Conservation (phyloP, 148 eudicot genomes). For the Rhododendron mucronatum region DNA sequence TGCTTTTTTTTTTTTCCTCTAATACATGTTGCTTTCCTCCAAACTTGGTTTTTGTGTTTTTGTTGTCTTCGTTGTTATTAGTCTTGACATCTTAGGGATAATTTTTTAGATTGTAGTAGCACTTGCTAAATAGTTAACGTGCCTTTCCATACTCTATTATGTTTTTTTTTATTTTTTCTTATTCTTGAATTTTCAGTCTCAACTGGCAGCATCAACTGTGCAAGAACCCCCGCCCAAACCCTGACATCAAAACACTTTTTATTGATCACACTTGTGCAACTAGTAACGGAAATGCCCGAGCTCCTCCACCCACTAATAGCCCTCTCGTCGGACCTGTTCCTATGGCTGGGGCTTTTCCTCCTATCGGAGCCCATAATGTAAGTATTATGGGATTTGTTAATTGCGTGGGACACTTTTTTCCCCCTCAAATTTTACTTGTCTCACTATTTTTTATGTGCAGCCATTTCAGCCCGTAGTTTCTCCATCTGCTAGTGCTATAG, state of each 20-base stretch:
- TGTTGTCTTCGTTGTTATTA: neutral
- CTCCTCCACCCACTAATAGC: conserved; percentile 39
- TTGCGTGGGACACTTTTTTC: neutral
- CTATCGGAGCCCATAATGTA: conserved; percentile 51
- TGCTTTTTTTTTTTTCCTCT: neutral
- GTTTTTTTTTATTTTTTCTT: neutral
- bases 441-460: conserved; percentile 21
- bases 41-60: neutral
- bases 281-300: conserved; percentile 41
- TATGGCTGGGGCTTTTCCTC: conserved; percentile 48
- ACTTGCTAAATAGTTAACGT: neutral
- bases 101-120: neutral
- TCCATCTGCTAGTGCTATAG: conserved; percentile 51
- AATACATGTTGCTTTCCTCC: neutral
- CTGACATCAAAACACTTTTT: conserved; percentile 59
- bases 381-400: conserved; percentile 11
- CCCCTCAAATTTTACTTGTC: neutral
- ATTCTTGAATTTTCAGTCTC: conserved; percentile 32
- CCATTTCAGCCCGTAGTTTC: conserved; percentile 58
- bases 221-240: conserved; percentile 62
- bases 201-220: conserved; percentile 69
- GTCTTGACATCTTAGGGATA: neutral
- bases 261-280: conserved; percentile 52
- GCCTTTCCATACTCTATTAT: neutral
- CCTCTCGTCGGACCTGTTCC: conserved; percentile 47